Conservation (phyloP, 106 monocot genomes). For the Acanthochlamys bracteata region DNA sequence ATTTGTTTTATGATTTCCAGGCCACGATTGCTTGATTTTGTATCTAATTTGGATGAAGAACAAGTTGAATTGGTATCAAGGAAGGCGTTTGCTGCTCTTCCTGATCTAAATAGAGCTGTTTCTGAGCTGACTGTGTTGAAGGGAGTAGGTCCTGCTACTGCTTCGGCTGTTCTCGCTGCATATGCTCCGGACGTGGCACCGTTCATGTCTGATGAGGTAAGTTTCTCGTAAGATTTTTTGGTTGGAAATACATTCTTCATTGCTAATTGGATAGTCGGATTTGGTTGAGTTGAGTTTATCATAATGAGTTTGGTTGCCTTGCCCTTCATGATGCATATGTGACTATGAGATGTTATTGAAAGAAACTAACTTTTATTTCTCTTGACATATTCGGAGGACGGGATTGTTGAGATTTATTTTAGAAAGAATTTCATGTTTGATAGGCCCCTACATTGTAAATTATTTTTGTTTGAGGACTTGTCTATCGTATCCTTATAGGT, state of each 20-base stretch:
- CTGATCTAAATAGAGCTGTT: conserved; percentile 54
- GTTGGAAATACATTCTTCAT: not conserved
- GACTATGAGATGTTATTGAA: too few species aligned
- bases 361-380: too few species aligned
- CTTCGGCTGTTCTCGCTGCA: conserved; percentile 81
- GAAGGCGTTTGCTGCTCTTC: conserved; percentile 54
- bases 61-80: conserved; percentile 57
- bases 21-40: conserved; percentile 68
- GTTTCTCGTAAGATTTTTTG: not conserved
- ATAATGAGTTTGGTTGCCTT: not conserved
- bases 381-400: too few species aligned
- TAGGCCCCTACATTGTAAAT: too few species aligned
- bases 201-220: conserved; percentile 96
- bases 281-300: not conserved
- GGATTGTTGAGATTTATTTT: too few species aligned
- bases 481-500: too few species aligned
- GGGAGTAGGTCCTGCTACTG: conserved; percentile 87
- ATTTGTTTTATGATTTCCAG: conserved; percentile 8
- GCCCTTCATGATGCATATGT: too few species aligned
- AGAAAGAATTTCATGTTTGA: too few species aligned
- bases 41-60: conserved; percentile 38
- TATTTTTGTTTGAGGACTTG: too few species aligned
- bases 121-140: conserved; percentile 66
- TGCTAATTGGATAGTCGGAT: not conserved
- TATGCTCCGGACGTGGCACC: conserved; percentile 79